Evolutionary conservation across 306 rosid genomes (phyloP).

Genomic region (Cicer pinnatifidum): DNA sequence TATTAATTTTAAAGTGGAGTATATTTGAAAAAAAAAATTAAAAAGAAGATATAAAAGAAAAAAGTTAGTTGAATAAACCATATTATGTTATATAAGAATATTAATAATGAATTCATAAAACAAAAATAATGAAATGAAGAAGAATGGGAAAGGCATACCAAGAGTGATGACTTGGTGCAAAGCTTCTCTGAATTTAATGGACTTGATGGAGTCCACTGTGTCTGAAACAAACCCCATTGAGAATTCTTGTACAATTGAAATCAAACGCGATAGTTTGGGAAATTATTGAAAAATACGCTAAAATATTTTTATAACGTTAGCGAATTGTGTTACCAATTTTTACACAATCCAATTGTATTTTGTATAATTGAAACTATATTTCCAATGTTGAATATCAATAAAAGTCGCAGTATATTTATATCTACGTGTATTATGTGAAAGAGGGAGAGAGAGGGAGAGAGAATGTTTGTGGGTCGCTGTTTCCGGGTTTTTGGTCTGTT

Average conservation of each 20-base stretch:
- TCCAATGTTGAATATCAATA: neutral
- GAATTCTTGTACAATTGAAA: neutral
- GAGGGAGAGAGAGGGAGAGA: neutral
- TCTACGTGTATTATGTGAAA: neutral
- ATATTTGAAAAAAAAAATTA: too few relatives aligned
- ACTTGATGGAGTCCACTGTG: slow-evolving; percentile 57
- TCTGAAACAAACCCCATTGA: slow-evolving; percentile 68
- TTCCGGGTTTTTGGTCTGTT: neutral
- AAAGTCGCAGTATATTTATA: neutral
- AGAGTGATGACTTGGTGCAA: slow-evolving; percentile 59
- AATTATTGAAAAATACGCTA: too few relatives aligned
- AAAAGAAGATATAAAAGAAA: too few relatives aligned
- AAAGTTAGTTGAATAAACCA: too few relatives aligned
- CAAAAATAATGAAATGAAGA: neutral
- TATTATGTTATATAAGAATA: too few relatives aligned
- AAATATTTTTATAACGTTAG: too few relatives aligned
- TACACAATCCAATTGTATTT: too few relatives aligned
- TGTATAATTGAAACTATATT: neutral
- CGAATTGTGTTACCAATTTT: neutral
- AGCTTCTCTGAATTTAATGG: slow-evolving; percentile 60
- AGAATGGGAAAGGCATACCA: slow-evolving; percentile 45
- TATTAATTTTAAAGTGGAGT: too few relatives aligned
- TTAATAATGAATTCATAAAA: too few relatives aligned
- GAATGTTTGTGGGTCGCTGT: neutral
- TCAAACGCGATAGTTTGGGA: neutral